Evolutionary conservation across 2,329 filamentous ascomycete species (phyloP), one percentile per base, ranked within the genome.

Genomic region (Colletotrichum sp.): DNA sequence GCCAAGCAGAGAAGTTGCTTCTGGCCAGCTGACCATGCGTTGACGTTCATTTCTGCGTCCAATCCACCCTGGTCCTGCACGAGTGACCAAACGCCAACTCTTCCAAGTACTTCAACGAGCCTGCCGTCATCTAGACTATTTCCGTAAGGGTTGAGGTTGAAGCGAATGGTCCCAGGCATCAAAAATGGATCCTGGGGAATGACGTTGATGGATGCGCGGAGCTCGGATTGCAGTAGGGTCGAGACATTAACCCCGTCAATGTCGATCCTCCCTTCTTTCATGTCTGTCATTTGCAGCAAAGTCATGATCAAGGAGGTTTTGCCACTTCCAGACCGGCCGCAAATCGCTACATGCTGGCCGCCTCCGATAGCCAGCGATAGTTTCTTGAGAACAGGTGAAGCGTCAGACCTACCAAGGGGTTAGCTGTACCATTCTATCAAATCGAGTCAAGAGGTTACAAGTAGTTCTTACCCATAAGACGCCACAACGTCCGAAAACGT

Each of bases 251-350:
- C 57, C 1, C 73, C 63, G 13, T 73, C 73, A 6, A 73, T 12
- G 12, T 67, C 21, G 1, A 73, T 73, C 6, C 3, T 58, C 1
- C 73, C 73, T 13, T 68, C 32, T 8, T n/a, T 63, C 5, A 73
- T 5, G 26, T 68, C 26, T 8, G 36, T 64, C 69, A 75, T 75
- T 24, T 68, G 69, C 9, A 75, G 28, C 3, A 75, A 7, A 8
- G 55, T 67, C 4, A 73, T 32, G 16, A 75, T n/a, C 2, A 73
- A 34, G 1, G 69, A 73, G 0, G 69, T 75, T 32, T 75, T 75
- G 9, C 69, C 73, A 32, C 73, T 72, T 16, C 73, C 73, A 5
- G 73, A 75, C 2, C 69, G 73, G 10, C 73, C 73, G 18, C 38
- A 64, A 4, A 75, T 58, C 0, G 73, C 73, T 3, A 75, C 26